Evolutionary conservation across 2,329 filamentous ascomycete species (phyloP), one percentile per base, ranked within the genome.

Genomic region (Amauroascus niger): DNA sequence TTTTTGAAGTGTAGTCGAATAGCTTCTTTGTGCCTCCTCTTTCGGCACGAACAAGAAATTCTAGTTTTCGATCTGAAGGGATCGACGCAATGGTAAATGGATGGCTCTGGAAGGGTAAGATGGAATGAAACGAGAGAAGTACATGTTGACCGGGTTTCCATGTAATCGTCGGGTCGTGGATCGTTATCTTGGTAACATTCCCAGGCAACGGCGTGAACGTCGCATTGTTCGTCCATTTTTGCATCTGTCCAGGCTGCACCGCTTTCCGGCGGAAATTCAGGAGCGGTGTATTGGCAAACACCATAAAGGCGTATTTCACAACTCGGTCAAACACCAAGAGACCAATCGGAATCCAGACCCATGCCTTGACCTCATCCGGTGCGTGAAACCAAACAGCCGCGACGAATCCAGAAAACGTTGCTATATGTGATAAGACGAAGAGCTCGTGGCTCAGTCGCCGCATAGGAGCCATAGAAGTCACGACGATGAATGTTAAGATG

Each of bases 111-210:
- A 84, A 65, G 0, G 79, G 80, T 16, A 74, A 72, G 35, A 82
- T 63, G 0, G 71, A 72, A 60, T 78, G 81, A 60, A 73, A 82
- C 4, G 78, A 77, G 1, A 85, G 67, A 59, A 83, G 82, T 0
- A 80, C 73, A 62, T 85, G 81, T 57, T 85, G 81, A 1, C 82
- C 82, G 2, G 82, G 74, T 26, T 65, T 72, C 82, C 82, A 86
- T 16, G 63, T 67, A 49, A 83, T 73, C 1, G 76, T 74, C 1
- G 78, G 78, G 20, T 79, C 73, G 1, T 69, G 62, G 43, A 84
- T 76, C 0, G 76, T 78, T 56, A 85, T 71, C 7, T 75, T 74
- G 3, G 80, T 82, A 26, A 79, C 74, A 46, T 77, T 71, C 44
- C 77, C 76, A 1, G 79, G 69, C 1, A 84, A 66, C 14, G 79